A percentile compares a stretch with the other conserved stretches of the same genome.
Conservation (phyloP, 805 yeast species). For the Zygoascus bituminiphila region DNA sequence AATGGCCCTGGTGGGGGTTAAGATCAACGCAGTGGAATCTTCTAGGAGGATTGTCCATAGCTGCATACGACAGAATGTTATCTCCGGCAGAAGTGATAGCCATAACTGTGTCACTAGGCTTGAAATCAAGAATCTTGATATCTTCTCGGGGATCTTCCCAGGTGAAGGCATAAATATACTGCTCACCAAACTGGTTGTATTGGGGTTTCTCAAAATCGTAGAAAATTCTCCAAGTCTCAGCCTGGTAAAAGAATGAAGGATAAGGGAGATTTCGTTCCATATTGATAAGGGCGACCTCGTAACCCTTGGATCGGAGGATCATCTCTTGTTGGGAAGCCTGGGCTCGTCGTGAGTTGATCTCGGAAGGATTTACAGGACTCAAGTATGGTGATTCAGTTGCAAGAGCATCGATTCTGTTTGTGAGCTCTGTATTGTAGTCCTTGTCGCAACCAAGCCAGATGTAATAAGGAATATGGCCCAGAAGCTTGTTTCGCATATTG, state of each 20-base stretch:
- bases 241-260: conserved; percentile 75
- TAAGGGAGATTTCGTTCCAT: conserved; percentile 59
- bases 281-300: conserved; percentile 64
- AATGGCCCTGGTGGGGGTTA: conserved; percentile 76
- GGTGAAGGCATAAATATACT: conserved; percentile 79
- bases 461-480: conserved; percentile 75
- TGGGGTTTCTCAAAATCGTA: conserved; percentile 63
- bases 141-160: conserved; percentile 91
- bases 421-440: conserved; percentile 38
- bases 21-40: conserved; percentile 79
- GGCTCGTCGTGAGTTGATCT: conserved; percentile 5
- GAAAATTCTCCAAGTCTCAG: conserved; percentile 69
- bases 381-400: conserved; percentile 79
- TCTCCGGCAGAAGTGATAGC: conserved; percentile 87
- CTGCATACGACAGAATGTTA: conserved; percentile 65
- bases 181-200: conserved; percentile 64
- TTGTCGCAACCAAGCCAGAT: conserved; percentile 77
- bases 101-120: conserved; percentile 59
- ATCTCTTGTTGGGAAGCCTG: conserved; percentile 7
- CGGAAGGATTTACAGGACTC: conserved; percentile 39
- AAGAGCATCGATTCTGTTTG: conserved; percentile 52
- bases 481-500: conserved; percentile 52
- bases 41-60: conserved; percentile 63
- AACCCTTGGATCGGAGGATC: conserved; percentile 44
- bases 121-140: conserved; percentile 52